These are phyloP conservation scores for Sporothrix luriei DNA, from an alignment of 2,329 filamentous ascomycete species.

Conservation along the genomic window DNA sequence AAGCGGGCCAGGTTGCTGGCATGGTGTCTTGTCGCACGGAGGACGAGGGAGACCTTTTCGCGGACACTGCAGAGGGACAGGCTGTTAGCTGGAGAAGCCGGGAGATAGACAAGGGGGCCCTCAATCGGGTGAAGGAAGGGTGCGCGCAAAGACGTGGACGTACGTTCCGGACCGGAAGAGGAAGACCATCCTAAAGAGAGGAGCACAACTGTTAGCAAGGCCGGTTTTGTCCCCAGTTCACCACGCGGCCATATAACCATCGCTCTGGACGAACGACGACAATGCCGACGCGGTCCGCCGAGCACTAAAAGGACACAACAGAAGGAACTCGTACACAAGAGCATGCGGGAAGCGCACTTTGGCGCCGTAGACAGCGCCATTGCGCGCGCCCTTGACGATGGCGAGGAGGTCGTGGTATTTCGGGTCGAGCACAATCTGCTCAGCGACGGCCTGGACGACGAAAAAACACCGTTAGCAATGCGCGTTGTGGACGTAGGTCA, in stretches of 20 bases:
- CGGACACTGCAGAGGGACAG: constrained; percentile 50
- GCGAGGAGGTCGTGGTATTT: constrained; percentile 81
- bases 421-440: constrained; percentile 78
- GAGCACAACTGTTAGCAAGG: constrained; percentile 11
- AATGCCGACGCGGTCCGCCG: neutral
- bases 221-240: neutral
- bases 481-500: neutral
- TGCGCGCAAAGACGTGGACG: constrained; percentile 41
- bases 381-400: constrained; percentile 89
- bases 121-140: neutral
- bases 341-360: constrained; percentile 99
- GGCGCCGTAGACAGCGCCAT: constrained; percentile 93
- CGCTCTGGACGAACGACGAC: neutral
- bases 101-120: constrained; percentile 14
- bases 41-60: constrained; percentile 75
- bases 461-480: neutral
- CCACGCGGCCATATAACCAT: neutral
- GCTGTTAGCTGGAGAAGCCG: constrained; percentile 40
- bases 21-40: constrained; percentile 86
- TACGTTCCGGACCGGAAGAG: constrained; percentile 91
- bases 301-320: neutral
- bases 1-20: constrained; percentile 91
- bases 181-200: constrained; percentile 76
- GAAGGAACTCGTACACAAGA: constrained; percentile 62
- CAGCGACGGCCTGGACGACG: constrained; percentile 63